Evolutionary conservation across 768 basidiomycete genomes (phyloP).

Genomic region (Tylopilus cervinicoccineus): DNA sequence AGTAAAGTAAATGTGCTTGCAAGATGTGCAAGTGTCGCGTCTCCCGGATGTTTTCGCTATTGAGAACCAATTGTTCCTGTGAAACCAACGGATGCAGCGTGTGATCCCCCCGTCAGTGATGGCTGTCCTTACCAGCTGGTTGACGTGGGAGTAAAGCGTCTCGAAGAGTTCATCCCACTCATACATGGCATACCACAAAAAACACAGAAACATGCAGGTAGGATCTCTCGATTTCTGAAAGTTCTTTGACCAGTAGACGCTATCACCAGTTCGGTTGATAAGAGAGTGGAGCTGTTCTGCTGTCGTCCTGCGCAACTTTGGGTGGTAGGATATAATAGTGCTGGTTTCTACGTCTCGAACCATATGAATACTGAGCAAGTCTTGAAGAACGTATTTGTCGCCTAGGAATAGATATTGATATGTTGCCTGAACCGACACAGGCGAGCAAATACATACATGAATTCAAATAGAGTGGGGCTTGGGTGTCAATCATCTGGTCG

Average conservation of each 20-base stretch:
- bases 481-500: constrained; percentile 45
- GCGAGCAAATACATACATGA: constrained; percentile 25
- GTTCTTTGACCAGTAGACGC: constrained; percentile 33
- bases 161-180: constrained; percentile 62
- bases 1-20: constrained; percentile 56
- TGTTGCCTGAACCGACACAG: background rate
- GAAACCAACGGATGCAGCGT: background rate
- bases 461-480: constrained; percentile 39
- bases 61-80: constrained; percentile 45
- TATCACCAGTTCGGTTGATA: constrained; percentile 27
- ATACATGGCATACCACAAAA: constrained; percentile 59
- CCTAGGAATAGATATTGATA: constrained; percentile 12
- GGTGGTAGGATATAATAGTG: constrained; percentile 31
- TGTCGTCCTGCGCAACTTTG: constrained; percentile 14
- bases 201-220: constrained; percentile 49
- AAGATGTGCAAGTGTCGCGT: constrained; percentile 54
- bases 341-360: constrained; percentile 27
- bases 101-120: background rate
- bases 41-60: constrained; percentile 37
- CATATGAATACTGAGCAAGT: constrained; percentile 54
- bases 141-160: constrained; percentile 46
- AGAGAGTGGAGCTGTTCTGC: constrained; percentile 27
- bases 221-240: constrained; percentile 37
- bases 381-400: constrained; percentile 30
- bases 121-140: constrained; percentile 40